These are phyloP conservation scores for Aspergillus neotritici DNA, from an alignment of 2,329 filamentous ascomycete species.

Conservation along the genomic window DNA sequence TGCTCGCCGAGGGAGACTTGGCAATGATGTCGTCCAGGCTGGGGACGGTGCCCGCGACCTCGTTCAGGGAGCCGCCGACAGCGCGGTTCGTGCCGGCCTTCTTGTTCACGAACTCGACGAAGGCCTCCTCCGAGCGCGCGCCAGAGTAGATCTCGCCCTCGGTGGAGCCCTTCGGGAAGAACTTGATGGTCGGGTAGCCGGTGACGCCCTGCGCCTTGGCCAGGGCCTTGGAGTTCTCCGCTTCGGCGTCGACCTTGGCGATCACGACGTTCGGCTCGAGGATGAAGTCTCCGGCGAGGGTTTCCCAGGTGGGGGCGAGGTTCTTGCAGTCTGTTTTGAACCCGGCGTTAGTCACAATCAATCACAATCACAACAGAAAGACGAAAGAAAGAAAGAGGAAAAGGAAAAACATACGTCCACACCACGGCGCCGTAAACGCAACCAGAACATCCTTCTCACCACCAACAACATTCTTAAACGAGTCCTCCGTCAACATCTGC, in stretches of 20 bases:
- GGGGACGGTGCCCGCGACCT: slow-evolving; percentile 74
- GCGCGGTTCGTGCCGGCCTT: slow-evolving; percentile 83
- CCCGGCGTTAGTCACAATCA: slow-evolving; percentile 6
- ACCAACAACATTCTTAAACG: slow-evolving; percentile 73
- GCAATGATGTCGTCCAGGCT: slow-evolving; percentile 69
- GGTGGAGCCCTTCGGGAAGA: slow-evolving; percentile 80
- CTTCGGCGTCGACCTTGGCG: slow-evolving; percentile 93
- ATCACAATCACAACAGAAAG: slow-evolving; percentile 1
- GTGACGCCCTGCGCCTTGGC: slow-evolving; percentile 70
- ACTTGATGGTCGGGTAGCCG: slow-evolving; percentile 96
- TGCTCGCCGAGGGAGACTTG: slow-evolving; percentile 60
- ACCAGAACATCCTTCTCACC: slow-evolving; percentile 85
- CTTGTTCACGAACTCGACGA: slow-evolving; percentile 78
- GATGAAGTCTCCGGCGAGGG: slow-evolving; percentile 72
- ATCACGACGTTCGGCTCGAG: slow-evolving; percentile 74
- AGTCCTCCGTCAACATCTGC: slow-evolving; percentile 70
- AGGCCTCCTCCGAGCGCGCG: slow-evolving; percentile 67
- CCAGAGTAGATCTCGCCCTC: slow-evolving; percentile 66
- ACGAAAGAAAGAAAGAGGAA: slow-evolving; percentile 4
- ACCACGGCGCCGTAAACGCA: slow-evolving; percentile 97
- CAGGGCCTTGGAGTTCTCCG: slow-evolving; percentile 73
- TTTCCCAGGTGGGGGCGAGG: slow-evolving; percentile 86
- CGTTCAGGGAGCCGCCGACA: slow-evolving; percentile 72
- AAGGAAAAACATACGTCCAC: slow-evolving; percentile 69
- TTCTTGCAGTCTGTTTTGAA: slow-evolving; percentile 78